Evolutionary conservation across 148 eudicot species (phyloP).

Genomic region (Selenicereus undatus): DNA sequence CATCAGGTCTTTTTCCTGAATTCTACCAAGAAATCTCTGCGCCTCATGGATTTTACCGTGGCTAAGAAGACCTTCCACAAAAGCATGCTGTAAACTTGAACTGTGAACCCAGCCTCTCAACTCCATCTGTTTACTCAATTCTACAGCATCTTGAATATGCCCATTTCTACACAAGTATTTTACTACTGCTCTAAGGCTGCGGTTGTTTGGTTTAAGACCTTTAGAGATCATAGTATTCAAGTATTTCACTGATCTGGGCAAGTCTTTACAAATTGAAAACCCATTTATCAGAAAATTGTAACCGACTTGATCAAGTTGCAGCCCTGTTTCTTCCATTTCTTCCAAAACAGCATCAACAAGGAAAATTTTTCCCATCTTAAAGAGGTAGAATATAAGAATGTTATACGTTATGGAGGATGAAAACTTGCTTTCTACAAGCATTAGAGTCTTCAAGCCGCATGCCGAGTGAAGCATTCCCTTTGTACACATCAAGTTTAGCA

Average conservation of each 20-base stretch:
- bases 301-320: constrained; percentile 47
- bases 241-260: constrained; percentile 35
- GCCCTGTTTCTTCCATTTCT: constrained; percentile 36
- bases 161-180: constrained; percentile 37
- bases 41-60: constrained; percentile 45
- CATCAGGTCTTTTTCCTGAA: constrained; percentile 34
- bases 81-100: constrained; percentile 39
- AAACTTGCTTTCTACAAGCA: constrained; percentile 29
- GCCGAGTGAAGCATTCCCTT: constrained; percentile 33
- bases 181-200: constrained; percentile 48
- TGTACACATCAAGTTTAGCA: constrained; percentile 36
- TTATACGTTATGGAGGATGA: constrained; percentile 39
- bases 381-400: constrained; percentile 52
- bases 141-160: constrained; percentile 47
- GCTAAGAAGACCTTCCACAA: constrained; percentile 46
- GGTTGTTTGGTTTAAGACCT: constrained; percentile 51
- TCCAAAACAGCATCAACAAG: constrained; percentile 38
- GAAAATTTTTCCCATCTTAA: constrained; percentile 25
- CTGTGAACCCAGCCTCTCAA: constrained; percentile 48
- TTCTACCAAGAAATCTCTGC: constrained; percentile 38
- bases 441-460: constrained; percentile 43
- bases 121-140: constrained; percentile 51
- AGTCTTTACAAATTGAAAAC: constrained; percentile 31
- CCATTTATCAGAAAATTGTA: constrained; percentile 54
- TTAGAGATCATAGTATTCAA: constrained; percentile 38